Conservation (phyloP, 805 yeast genomes). For the Wickerhamiella spandovensis region DNA sequence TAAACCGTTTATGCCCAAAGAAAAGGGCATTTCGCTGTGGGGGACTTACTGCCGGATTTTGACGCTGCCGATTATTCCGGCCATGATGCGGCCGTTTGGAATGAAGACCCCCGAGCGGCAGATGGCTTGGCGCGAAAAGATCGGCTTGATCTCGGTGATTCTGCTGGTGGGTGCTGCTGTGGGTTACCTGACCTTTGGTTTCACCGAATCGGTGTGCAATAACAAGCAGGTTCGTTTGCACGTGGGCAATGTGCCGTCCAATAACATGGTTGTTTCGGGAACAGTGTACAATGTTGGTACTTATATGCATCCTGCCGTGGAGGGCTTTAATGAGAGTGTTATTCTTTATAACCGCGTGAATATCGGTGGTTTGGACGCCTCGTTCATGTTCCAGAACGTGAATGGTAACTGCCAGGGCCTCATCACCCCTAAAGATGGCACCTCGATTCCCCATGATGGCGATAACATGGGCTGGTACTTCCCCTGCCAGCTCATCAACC, state of each 20-base stretch:
- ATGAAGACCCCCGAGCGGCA: conserved; percentile 69
- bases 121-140: conserved; percentile 94
- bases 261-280: conserved; percentile 68
- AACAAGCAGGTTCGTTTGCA: conserved; percentile 36
- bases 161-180: conserved; percentile 59
- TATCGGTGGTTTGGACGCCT: conserved; percentile 46
- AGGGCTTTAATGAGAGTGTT: conserved; percentile 63
- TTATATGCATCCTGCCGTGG: conserved; percentile 68
- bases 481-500: conserved; percentile 57
- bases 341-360: conserved; percentile 70
- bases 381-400: conserved; percentile 80
- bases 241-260: conserved; percentile 43
- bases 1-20: conserved; percentile 14
- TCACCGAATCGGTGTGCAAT: conserved; percentile 70
- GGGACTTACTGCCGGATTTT: conserved; percentile 60
- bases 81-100: conserved; percentile 58
- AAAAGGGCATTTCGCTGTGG: conserved; percentile 42
- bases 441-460: conserved; percentile 54
- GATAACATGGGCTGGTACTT: conserved; percentile 79
- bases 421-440: conserved; percentile 53
- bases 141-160: conserved; percentile 70
- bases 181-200: conserved; percentile 82
- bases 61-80: conserved; percentile 89
- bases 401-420: conserved; percentile 80
- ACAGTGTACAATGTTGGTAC: conserved; percentile 57